phyloP scores from a whole-genome alignment of 2,329 filamentous ascomycete genomes.

The Nemania serpens region DNA sequence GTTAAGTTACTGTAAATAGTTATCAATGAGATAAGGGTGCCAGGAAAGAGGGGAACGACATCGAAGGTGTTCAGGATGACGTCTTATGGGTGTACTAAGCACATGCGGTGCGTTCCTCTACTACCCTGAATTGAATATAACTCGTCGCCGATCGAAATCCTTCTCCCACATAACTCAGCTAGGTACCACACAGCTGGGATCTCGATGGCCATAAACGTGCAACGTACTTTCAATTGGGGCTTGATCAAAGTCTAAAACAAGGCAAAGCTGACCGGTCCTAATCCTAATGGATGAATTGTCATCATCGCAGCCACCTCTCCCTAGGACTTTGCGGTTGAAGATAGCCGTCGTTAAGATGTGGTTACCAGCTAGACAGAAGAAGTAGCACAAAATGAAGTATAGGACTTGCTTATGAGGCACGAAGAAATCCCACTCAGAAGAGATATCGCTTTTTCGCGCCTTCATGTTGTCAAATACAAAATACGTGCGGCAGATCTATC shows the following conservation, averaged over 20 bases:
- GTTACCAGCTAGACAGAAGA: neutral
- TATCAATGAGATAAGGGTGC: neutral
- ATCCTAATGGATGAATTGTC: neutral
- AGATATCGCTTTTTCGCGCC: neutral
- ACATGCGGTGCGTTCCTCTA: neutral
- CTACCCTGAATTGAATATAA: neutral
- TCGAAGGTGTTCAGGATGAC: too few species aligned
- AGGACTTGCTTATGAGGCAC: neutral
- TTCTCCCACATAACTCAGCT: too few species aligned
- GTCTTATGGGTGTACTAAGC: too few species aligned
- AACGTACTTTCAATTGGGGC: too few species aligned
- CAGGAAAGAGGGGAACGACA: neutral
- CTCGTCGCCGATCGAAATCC: conserved; percentile 13
- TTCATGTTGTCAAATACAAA: neutral
- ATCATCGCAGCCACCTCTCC: neutral
- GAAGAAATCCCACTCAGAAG: neutral
- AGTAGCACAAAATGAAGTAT: neutral
- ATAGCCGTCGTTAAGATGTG: neutral
- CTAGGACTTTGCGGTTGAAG: conserved; percentile 1
- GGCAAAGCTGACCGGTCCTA: neutral
- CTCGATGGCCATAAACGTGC: too few species aligned
- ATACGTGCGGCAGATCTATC: neutral
- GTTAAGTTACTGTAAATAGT: too few species aligned
- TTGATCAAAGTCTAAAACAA: too few species aligned
- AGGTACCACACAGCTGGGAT: neutral